Conservation (phyloP, 768 basidiomycete genomes). For the Clavulina sp. region DNA sequence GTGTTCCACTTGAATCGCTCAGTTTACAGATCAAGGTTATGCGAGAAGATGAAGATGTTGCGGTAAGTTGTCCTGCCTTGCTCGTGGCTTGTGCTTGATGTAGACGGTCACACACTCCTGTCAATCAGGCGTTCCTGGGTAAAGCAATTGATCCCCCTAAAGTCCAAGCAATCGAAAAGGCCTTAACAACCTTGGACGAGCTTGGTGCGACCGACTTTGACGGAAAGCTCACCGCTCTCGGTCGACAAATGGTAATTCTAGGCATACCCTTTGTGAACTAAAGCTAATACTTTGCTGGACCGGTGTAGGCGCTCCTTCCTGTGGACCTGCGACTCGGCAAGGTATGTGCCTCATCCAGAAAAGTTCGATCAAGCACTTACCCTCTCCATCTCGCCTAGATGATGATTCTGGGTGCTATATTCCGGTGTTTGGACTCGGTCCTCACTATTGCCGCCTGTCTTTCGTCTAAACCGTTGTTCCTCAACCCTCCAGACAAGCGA, state of each 20-base stretch:
- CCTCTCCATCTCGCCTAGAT: slow-evolving; percentile 34
- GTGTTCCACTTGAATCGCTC: slow-evolving; percentile 71
- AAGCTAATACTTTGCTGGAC: not conserved
- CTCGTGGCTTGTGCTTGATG: slow-evolving; percentile 5
- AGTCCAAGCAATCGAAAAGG: slow-evolving; percentile 52
- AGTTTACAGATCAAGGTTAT: slow-evolving; percentile 69
- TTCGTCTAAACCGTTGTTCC: slow-evolving; percentile 77
- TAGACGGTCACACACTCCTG: not conserved
- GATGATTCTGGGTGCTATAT: slow-evolving; percentile 69
- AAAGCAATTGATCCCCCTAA: slow-evolving; percentile 77
- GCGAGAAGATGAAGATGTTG: slow-evolving; percentile 60
- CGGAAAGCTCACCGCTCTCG: slow-evolving; percentile 60
- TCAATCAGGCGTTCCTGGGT: slow-evolving; percentile 36
- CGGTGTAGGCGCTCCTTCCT: slow-evolving; percentile 58
- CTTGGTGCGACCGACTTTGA: slow-evolving; percentile 56
- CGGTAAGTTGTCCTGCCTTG: slow-evolving; percentile 23
- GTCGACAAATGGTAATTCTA: slow-evolving; percentile 48
- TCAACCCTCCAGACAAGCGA: slow-evolving; percentile 63
- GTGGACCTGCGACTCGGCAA: slow-evolving; percentile 78
- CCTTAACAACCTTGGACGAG: slow-evolving; percentile 54
- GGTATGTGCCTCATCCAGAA: slow-evolving; percentile 21
- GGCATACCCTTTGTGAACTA: not conserved
- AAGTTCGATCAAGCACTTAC: not conserved
- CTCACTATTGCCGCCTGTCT: slow-evolving; percentile 68
- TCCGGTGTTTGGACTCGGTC: slow-evolving; percentile 66